Evolutionary conservation across 164 flowering plant genomes (phyloP), one percentile per base, ranked within the genome.

Genomic region (Vitis labrusca): DNA sequence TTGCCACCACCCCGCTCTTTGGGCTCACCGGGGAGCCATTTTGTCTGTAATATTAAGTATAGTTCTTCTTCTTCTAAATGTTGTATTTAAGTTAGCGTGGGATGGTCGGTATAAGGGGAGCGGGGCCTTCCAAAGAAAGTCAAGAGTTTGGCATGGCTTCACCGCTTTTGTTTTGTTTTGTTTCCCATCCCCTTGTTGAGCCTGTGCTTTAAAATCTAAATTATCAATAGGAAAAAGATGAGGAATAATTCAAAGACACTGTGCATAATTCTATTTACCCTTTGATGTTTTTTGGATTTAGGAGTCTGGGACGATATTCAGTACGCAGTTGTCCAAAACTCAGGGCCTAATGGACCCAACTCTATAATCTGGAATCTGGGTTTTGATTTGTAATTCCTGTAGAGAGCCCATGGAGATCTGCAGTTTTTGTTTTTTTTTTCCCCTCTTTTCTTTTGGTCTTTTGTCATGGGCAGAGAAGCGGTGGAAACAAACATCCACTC

Each of bases 11-110:
- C 27, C 27, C 27, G 27, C 27, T 23, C 56, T 1, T 50, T 15
- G 37, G 55, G 53, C 57, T 67, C 52, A 15, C 16, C 27, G 62
- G 50, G 37, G 52, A 64, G 68, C 61, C 76, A 65, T 78, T 77
- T 67, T 70, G 71, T 80, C 63, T 77, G 73, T 70, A 75, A 63
- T 59, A 59, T 77, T 63, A 61, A 66, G 12, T 63, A 59, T 55
- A 68, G 65, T 61, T 47, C 54, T 48, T 47, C 30, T 23, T 56
- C 11, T 67, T 13, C 52, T 60, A 16, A 32, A 17, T 72, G 7
- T 4, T 27, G 44, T 70, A 52, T 53, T 69, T 16, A 9, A 30
- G 59, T 19, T 61, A 59, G 62, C 16, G 61, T 61, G 48, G 66
- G 69, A 63, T 72, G 75, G 71, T 51, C 56, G 69, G 56, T 59